A percentile compares a stretch with the other conserved stretches of the same genome.
These are phyloP conservation scores for Hanseniaspora taiwanica DNA, from an alignment of 805 yeast genomes.

Conservation along the genomic window DNA sequence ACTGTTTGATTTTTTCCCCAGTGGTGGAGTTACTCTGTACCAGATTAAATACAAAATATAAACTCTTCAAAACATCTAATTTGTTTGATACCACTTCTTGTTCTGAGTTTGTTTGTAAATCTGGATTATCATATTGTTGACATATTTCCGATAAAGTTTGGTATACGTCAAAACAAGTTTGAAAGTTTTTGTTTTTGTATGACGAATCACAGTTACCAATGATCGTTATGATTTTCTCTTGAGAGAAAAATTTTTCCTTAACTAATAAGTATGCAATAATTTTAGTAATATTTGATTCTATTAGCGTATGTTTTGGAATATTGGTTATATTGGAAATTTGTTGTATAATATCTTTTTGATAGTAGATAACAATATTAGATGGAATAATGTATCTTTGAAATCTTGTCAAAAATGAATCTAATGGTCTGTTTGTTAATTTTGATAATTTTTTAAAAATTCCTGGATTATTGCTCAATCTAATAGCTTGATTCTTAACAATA, in stretches of 20 bases:
- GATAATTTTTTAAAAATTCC: conserved; percentile 46
- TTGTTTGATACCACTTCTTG: background rate
- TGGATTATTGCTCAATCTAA: conserved; percentile 35
- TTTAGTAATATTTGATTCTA: background rate
- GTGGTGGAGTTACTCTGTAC: background rate
- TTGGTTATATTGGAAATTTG: conserved; percentile 18
- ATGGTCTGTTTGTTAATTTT: conserved; percentile 49
- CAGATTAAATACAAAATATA: background rate
- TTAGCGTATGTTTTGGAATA: background rate
- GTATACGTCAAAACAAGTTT: conserved; percentile 2
- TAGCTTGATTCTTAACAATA: conserved; percentile 50
- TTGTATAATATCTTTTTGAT: conserved; percentile 44
- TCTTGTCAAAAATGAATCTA: conserved; percentile 47
- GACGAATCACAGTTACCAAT: background rate
- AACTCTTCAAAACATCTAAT: background rate
- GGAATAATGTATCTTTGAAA: conserved; percentile 72
- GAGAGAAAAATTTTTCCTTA: background rate
- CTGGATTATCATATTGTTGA: conserved; percentile 3
- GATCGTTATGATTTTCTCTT: background rate
- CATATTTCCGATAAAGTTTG: conserved; percentile 4
- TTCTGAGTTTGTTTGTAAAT: background rate
- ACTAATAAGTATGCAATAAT: background rate
- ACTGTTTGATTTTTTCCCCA: background rate
- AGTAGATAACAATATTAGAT: conserved; percentile 44
- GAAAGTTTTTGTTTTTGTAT: background rate